Evolutionary conservation across 768 basidiomycete species (phyloP), one percentile per base, ranked within the genome.

Genomic region (Boletus patriciae): DNA sequence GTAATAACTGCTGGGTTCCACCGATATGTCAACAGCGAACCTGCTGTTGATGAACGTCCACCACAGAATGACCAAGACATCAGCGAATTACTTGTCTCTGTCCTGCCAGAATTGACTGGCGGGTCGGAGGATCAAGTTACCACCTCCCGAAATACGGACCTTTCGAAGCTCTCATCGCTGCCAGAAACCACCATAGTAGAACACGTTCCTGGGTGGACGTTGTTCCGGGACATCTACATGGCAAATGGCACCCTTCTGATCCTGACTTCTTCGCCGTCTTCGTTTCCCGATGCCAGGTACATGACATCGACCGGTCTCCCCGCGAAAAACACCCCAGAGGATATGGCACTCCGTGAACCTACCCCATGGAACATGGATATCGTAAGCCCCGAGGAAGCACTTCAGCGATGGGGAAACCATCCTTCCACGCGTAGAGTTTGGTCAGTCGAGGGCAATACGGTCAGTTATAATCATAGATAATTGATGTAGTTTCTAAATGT

Each of bases 211-310:
- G 92, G 92, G 40, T 94, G 92, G 91, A 93, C 93, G 0, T 73
- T 93, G 33, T 92, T 91, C 70, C 80, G 80, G 27, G 86, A 93
- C 68, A 68, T 95, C 5, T 95, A 95, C 79, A 80, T 93, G 84
- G 82, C 85, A 46, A 88, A 92, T 60, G 90, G 89, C 9, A 92
- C 91, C 0, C 79, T 93, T 45, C 85, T 81, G 71, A 80, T 94
- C 65, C 77, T 93, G 53, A 79, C 85, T 6, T 67, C 74, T 11
- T 74, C 79, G 13, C 71, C 71, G 1, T 67, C 68, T 21, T 63
- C 68, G 13, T 83, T 83, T 55, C 85, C 85, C 10, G 71, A 74
- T 6, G 66, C 73, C 55, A 66, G 73, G 27, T 69, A 83, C 68
- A 88, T 92, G 77, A 87, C 80, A 1, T 90, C 88, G 51, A 85